Percentiles rank a stretch among this genome's conserved stretches.
phyloP scores from a whole-genome alignment of 352 stramenopile genomes.

The Detonula confervacea region DNA sequence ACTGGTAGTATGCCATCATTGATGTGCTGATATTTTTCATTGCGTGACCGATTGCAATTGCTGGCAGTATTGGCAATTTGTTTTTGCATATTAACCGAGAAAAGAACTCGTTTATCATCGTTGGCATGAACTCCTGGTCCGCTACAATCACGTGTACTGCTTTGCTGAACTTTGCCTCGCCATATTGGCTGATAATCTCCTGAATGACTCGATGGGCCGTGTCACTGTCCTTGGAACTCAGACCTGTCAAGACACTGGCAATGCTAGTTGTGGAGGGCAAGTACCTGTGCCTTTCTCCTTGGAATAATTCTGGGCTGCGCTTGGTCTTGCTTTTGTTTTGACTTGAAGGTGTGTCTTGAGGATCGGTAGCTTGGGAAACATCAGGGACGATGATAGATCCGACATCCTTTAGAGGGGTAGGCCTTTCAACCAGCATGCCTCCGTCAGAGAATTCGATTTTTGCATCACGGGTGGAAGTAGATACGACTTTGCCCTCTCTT shows the following conservation, averaged over 20 bases:
- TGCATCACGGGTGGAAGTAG: background rate
- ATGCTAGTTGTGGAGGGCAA: constrained; percentile 12
- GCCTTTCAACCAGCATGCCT: background rate
- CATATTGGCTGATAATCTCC: constrained; percentile 15
- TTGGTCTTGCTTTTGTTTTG: background rate
- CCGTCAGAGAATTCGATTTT: background rate
- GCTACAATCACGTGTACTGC: constrained; percentile 29
- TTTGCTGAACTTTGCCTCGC: constrained; percentile 17
- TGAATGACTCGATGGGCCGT: constrained; percentile 20
- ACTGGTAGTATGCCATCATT: constrained; percentile 38
- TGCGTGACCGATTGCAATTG: constrained; percentile 26
- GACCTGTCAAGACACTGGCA: constrained; percentile 11
- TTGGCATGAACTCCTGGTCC: constrained; percentile 42
- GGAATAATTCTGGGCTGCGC: constrained; percentile 12
- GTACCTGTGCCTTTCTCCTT: constrained; percentile 23
- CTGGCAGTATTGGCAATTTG: constrained; percentile 15
- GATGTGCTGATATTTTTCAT: constrained; percentile 18
- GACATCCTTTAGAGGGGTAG: background rate
- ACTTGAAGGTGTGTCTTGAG: too few species aligned
- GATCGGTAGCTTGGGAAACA: background rate
- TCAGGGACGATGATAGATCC: background rate
- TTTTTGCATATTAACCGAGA: constrained; percentile 1
- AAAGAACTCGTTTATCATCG: constrained; percentile 39
- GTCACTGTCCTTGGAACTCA: constrained; percentile 39
- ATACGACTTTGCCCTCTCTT: constrained; percentile 13